These are phyloP conservation scores for Schrenkiella parvula DNA, from an alignment of 345 rosid genomes.

Conservation along the genomic window DNA sequence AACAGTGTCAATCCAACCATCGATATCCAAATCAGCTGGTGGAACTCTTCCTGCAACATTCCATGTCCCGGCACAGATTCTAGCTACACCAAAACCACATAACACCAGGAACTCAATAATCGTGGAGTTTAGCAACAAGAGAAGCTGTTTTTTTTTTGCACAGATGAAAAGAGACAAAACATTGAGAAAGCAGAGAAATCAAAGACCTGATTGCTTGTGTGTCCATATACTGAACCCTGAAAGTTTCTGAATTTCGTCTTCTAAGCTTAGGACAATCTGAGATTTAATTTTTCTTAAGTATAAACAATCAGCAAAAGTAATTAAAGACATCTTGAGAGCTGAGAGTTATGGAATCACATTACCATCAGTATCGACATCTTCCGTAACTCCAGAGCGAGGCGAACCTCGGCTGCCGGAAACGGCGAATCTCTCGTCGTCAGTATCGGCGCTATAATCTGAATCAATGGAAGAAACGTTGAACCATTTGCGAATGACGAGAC, in stretches of 20 bases:
- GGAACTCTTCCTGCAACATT: constrained; percentile 77
- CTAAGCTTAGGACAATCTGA: constrained; percentile 54
- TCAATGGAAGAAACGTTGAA: constrained; percentile 54
- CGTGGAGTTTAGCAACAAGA: background rate
- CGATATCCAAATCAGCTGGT: constrained; percentile 66
- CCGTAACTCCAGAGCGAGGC: constrained; percentile 24
- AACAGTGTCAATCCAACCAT: constrained; percentile 56
- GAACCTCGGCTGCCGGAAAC: constrained; percentile 9
- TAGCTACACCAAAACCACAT: constrained; percentile 26
- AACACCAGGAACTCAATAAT: background rate
- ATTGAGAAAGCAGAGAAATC: constrained; percentile 6
- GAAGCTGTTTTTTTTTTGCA: background rate
- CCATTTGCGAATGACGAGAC: constrained; percentile 71
- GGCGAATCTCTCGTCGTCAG: background rate
- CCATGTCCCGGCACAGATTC: constrained; percentile 77
- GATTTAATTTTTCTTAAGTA: background rate
- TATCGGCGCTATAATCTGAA: constrained; percentile 72
- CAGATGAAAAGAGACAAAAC: too few species aligned
- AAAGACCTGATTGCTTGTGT: constrained; percentile 68
- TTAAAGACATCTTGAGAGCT: too few species aligned
- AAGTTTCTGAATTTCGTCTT: constrained; percentile 82
- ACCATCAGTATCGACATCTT: constrained; percentile 2
- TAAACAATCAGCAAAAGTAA: background rate
- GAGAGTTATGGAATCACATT: background rate
- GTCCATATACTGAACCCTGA: constrained; percentile 73